phyloP scores from a whole-genome alignment of 441 rosid species.

The Bruguiera hainesii region DNA sequence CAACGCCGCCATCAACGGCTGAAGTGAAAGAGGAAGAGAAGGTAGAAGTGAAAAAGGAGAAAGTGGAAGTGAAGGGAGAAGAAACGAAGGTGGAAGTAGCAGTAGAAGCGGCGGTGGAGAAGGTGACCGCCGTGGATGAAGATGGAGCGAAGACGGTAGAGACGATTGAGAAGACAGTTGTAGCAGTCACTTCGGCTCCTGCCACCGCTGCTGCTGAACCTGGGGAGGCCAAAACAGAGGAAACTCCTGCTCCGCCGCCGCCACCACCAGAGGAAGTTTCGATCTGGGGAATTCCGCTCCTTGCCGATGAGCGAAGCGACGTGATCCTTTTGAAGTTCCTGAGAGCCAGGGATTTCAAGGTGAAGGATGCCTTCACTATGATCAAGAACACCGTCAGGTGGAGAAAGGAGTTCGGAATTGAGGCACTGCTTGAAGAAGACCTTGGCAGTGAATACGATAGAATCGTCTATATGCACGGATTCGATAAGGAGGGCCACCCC shows the following conservation, averaged over 20 bases:
- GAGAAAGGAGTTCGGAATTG: slow-evolving; percentile 76
- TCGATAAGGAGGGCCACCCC: slow-evolving; percentile 68
- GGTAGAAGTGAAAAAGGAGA: slow-evolving; percentile 15
- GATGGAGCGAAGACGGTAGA: slow-evolving; percentile 66
- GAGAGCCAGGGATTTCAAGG: slow-evolving; percentile 88
- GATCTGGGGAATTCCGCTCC: slow-evolving; percentile 81
- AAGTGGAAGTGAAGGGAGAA: slow-evolving; percentile 25
- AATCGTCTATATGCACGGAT: slow-evolving; percentile 79
- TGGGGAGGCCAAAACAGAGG: slow-evolving; percentile 37
- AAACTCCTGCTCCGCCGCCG: slow-evolving; percentile 28
- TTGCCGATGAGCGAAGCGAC: slow-evolving; percentile 64
- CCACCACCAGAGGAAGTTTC: slow-evolving; percentile 46
- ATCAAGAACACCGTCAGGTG: slow-evolving; percentile 68
- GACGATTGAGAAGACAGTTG: slow-evolving; percentile 57
- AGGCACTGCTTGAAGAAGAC: slow-evolving; percentile 63
- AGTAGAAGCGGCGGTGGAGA: slow-evolving; percentile 35
- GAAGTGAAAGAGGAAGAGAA: slow-evolving; percentile 24
- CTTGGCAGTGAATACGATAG: slow-evolving; percentile 67
- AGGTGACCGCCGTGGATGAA: slow-evolving; percentile 44
- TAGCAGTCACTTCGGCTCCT: slow-evolving; percentile 39
- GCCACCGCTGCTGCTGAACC: slow-evolving; percentile 11
- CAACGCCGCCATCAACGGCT: not conserved
- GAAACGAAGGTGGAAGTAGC: not conserved
- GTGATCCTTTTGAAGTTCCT: slow-evolving; percentile 74
- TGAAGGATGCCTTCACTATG: slow-evolving; percentile 70